Evolutionary conservation across 768 basidiomycete species (phyloP).

Genomic region (Mycena floridula): DNA sequence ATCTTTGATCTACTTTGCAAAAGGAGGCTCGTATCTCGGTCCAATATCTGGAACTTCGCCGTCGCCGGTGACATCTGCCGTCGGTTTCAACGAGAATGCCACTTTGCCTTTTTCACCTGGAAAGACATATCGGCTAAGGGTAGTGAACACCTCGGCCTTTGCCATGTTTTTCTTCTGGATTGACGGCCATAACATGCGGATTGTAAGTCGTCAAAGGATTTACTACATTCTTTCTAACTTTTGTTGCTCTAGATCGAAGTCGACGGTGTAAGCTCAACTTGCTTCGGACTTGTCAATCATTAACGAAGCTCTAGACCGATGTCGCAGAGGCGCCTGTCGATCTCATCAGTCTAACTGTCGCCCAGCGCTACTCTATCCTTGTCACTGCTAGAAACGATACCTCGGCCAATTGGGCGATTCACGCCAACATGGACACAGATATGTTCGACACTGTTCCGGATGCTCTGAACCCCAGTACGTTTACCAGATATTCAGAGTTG

Average conservation of each 20-base stretch:
- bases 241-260: conserved; percentile 55
- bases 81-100: conserved; percentile 84
- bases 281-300: not conserved
- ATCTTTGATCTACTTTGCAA: conserved; percentile 76
- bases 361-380: conserved; percentile 89
- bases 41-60: conserved; percentile 45
- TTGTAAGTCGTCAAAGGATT: conserved; percentile 17
- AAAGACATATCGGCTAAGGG: conserved; percentile 85
- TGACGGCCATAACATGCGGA: conserved; percentile 77
- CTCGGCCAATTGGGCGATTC: conserved; percentile 77
- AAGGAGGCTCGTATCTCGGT: conserved; percentile 63
- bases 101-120: conserved; percentile 79
- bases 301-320: conserved; percentile 54
- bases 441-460: conserved; percentile 86
- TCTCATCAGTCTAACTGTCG: conserved; percentile 67
- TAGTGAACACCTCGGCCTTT: conserved; percentile 77
- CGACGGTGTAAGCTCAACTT: conserved; percentile 54
- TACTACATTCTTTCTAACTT: not conserved
- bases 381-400: conserved; percentile 88
- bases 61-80: conserved; percentile 42
- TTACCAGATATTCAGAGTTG: not conserved
- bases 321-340: conserved; percentile 67
- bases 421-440: conserved; percentile 80
- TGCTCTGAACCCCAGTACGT: conserved; percentile 66
- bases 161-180: conserved; percentile 81